Evolutionary conservation across 192 early-diverging fungal species (phyloP).

Genomic region (Backusella tuberculispora): DNA sequence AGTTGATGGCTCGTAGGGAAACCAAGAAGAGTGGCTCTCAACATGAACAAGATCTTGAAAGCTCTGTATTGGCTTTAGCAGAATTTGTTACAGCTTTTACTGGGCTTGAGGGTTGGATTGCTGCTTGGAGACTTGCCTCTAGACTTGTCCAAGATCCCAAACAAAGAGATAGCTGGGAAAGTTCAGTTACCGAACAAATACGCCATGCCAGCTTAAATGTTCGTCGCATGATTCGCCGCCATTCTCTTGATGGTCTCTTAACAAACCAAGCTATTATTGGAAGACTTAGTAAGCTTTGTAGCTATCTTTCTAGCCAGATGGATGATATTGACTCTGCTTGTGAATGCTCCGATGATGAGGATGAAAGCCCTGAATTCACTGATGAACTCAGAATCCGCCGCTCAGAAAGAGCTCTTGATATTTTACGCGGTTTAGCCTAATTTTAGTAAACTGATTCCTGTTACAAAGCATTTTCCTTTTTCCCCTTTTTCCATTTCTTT

Average conservation of each 20-base stretch:
- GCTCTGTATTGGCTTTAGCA: slow-evolving; percentile 25
- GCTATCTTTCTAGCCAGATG: slow-evolving; percentile 9
- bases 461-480: slow-evolving; percentile 5
- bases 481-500: background rate
- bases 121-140: slow-evolving; percentile 20
- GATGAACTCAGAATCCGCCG: background rate
- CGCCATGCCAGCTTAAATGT: slow-evolving; percentile 12
- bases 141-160: background rate
- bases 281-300: slow-evolving; percentile 27
- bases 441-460: background rate
- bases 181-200: slow-evolving; percentile 1
- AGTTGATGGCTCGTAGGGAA: background rate
- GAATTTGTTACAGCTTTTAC: slow-evolving; percentile 35
- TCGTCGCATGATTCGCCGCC: slow-evolving; percentile 35
- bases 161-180: slow-evolving; percentile 12
- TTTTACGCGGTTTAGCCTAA: slow-evolving; percentile 13
- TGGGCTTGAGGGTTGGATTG: slow-evolving; percentile 38
- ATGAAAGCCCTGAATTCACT: background rate
- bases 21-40: background rate
- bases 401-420: slow-evolving; percentile 15
- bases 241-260: slow-evolving; percentile 24
- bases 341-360: slow-evolving; percentile 20
- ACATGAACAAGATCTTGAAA: slow-evolving; percentile 22
- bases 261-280: slow-evolving; percentile 28
- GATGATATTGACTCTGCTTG: slow-evolving; percentile 24